Conservation (phyloP, 2,329 filamentous ascomycete species). For the Exophiala calicioides region DNA sequence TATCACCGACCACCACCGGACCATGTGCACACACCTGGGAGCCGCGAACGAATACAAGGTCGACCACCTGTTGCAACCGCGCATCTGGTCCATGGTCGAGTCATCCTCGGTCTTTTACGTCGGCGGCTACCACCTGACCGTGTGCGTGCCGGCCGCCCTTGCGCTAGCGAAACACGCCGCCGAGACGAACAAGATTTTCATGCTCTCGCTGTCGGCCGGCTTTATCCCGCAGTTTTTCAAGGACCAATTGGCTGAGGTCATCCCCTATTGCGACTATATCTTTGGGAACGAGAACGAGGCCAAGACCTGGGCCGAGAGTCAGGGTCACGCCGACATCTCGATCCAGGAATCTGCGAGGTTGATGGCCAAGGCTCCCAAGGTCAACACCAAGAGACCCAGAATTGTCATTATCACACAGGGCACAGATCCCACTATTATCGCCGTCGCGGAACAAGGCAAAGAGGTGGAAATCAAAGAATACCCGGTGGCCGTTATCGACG, state of each 20-base stretch:
- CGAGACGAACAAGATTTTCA: conserved; percentile 82
- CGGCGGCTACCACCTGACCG: conserved; percentile 95
- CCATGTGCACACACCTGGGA: conserved; percentile 90
- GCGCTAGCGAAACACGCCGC: conserved; percentile 89
- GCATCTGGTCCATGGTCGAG: conserved; percentile 91
- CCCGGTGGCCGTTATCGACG: conserved; percentile 76
- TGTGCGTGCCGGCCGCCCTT: conserved; percentile 86
- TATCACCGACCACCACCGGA: conserved; percentile 95
- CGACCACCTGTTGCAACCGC: conserved; percentile 84
- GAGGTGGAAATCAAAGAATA: conserved; percentile 69
- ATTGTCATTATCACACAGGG: conserved; percentile 93
- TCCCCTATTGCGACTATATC: conserved; percentile 94
- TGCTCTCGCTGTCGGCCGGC: conserved; percentile 88
- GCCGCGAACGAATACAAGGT: conserved; percentile 97
- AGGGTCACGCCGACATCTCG: conserved; percentile 66
- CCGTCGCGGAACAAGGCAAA: conserved; percentile 67
- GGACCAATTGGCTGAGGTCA: conserved; percentile 80
- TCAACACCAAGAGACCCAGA: conserved; percentile 76
- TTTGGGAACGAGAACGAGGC: conserved; percentile 98
- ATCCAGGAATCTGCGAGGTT: conserved; percentile 71
- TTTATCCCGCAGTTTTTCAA: conserved; percentile 99
- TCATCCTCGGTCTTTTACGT: conserved; percentile 87
- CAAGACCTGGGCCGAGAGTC: conserved; percentile 78
- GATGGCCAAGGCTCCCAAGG: conserved; percentile 78
- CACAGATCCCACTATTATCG: conserved; percentile 85